phyloP scores from a whole-genome alignment of 192 early-diverging fungal genomes.

The Backusella liffmaniae region DNA sequence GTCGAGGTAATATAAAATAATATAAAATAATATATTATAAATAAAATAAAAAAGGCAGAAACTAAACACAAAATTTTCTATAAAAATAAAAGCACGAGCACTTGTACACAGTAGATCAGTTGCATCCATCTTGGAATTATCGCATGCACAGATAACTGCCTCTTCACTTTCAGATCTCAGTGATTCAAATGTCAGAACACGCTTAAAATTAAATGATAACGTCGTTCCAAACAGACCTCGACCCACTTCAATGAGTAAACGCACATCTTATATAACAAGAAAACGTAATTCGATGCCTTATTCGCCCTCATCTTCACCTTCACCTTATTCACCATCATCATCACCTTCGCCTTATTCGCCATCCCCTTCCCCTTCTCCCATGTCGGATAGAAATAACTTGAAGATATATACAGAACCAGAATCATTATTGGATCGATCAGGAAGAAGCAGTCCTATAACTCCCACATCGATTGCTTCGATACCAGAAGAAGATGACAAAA shows the following conservation, averaged over 20 bases:
- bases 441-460: not conserved
- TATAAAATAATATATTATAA: not conserved
- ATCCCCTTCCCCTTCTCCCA: slow-evolving; percentile 2
- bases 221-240: slow-evolving; percentile 27
- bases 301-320: not conserved
- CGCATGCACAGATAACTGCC: slow-evolving; percentile 42
- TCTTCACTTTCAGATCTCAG: slow-evolving; percentile 39
- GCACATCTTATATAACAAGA: slow-evolving; percentile 19
- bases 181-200: slow-evolving; percentile 39
- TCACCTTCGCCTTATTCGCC: slow-evolving; percentile 2
- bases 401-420: slow-evolving; percentile 14
- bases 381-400: not conserved
- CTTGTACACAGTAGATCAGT: slow-evolving; percentile 64
- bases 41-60: not conserved
- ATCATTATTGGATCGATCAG: not conserved
- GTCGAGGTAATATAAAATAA: slow-evolving; percentile 41
- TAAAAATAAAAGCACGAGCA: slow-evolving; percentile 47
- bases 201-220: slow-evolving; percentile 39
- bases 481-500: slow-evolving; percentile 1
- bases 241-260: slow-evolving; percentile 23
- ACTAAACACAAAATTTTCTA: not conserved
- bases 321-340: not conserved
- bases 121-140: slow-evolving; percentile 51
- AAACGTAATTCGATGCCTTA: slow-evolving; percentile 13
- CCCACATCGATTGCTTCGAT: slow-evolving; percentile 9